A percentile compares a stretch with the other conserved stretches of the same genome.
Evolutionary conservation across 176 grass and related monocot genomes (phyloP).

Genomic region (Musa itinerans): DNA sequence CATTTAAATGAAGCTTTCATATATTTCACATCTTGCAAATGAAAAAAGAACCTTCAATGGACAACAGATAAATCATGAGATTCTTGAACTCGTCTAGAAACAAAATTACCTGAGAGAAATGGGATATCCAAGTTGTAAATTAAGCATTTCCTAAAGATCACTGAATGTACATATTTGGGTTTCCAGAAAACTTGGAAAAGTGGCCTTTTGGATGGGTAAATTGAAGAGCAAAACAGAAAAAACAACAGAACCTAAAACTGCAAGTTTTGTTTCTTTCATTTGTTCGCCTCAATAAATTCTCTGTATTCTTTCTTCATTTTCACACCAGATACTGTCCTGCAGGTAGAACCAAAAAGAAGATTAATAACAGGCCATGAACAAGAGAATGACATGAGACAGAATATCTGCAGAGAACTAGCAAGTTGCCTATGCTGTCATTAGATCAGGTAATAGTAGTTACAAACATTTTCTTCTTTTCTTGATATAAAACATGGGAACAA

Average conservation of each 20-base stretch:
- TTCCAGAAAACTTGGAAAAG: neutral
- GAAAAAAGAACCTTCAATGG: neutral
- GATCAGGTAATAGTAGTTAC: too few species aligned
- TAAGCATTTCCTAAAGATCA: neutral
- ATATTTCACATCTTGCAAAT: neutral
- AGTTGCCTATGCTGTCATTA: too few species aligned
- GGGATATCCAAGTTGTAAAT: neutral
- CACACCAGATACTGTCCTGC: constrained; percentile 81
- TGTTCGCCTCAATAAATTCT: constrained; percentile 79
- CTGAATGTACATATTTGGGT: neutral
- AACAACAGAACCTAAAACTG: neutral
- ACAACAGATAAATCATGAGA: neutral
- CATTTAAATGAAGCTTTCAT: neutral
- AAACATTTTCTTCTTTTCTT: too few species aligned
- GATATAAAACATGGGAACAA: too few species aligned
- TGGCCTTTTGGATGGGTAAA: neutral
- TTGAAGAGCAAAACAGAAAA: neutral
- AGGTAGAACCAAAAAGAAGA: constrained; percentile 1
- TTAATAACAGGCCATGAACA: neutral
- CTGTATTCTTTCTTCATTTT: constrained; percentile 99
- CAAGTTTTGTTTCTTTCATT: constrained; percentile 29
- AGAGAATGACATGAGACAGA: neutral
- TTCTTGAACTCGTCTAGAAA: neutral
- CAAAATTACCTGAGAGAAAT: neutral
- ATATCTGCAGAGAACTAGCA: too few species aligned